Evolutionary conservation across 202 grass and related monocot genomes (phyloP).

Genomic region (Musa balbisiana): DNA sequence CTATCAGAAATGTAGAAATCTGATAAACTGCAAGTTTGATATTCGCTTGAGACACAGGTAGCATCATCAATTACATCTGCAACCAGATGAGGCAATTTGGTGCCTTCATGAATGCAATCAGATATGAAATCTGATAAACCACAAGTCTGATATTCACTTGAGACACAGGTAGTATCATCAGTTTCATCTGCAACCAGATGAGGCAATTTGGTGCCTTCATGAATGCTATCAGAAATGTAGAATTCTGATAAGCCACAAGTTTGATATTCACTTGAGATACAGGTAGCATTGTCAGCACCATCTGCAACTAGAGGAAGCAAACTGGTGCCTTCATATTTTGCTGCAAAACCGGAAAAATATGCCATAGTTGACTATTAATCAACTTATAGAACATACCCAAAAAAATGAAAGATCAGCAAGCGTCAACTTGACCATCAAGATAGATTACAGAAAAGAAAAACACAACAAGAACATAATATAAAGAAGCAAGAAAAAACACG

Average conservation of each 20-base stretch:
- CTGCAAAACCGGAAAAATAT: slow-evolving; percentile 31
- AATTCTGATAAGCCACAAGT: neutral
- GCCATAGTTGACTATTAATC: no score
- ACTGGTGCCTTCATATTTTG: neutral
- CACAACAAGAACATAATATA: no score
- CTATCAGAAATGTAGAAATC: slow-evolving; percentile 74
- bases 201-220: slow-evolving; percentile 43
- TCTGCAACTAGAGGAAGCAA: no score
- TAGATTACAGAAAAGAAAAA: no score
- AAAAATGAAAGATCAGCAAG: no score
- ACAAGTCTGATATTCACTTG: slow-evolving; percentile 65
- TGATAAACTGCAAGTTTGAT: slow-evolving; percentile 70
- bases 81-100: slow-evolving; percentile 56
- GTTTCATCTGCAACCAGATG: slow-evolving; percentile 53
- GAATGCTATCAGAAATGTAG: neutral
- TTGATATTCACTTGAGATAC: neutral
- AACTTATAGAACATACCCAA: no score
- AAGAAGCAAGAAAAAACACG: neutral
- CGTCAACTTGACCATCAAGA: no score
- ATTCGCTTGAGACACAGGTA: slow-evolving; percentile 47
- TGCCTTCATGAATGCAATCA: slow-evolving; percentile 51
- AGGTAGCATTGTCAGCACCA: no score
- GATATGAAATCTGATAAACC: slow-evolving; percentile 65
- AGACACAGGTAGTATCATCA: slow-evolving; percentile 58
- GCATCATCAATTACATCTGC: slow-evolving; percentile 57